A percentile compares a stretch with the other conserved stretches of the same genome.
phyloP scores from a whole-genome alignment of 148 eudicot genomes.

The Gaultheria prostrata region DNA sequence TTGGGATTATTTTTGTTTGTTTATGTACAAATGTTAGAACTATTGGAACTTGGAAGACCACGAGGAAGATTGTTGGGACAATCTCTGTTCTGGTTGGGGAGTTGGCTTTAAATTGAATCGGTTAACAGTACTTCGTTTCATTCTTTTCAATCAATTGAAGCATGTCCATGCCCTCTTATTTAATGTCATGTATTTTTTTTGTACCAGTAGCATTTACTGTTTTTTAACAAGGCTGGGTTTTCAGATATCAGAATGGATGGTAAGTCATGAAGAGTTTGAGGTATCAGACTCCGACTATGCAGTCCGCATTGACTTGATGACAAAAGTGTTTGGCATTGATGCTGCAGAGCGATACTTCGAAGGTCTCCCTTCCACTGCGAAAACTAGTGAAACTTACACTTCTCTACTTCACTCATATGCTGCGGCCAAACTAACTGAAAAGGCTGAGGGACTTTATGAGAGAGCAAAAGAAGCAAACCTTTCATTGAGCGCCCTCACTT shows the following conservation, averaged over 20 bases:
- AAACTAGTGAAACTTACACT: conserved; percentile 85
- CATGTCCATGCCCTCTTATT: background rate
- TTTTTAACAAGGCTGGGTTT: conserved; percentile 15
- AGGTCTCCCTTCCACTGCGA: conserved; percentile 56
- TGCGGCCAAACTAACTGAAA: conserved; percentile 48
- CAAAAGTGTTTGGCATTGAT: conserved; percentile 87
- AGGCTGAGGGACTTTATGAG: conserved; percentile 73
- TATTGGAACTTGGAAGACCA: background rate
- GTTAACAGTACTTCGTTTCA: background rate
- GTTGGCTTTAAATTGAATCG: background rate
- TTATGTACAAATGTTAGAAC: background rate
- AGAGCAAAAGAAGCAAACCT: conserved; percentile 59
- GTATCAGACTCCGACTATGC: conserved; percentile 82
- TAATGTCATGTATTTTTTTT: background rate
- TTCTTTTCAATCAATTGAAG: background rate
- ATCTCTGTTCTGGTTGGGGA: background rate
- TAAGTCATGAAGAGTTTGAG: conserved; percentile 56
- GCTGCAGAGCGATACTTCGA: conserved; percentile 92
- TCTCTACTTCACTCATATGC: conserved; percentile 93
- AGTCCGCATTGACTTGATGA: conserved; percentile 77
- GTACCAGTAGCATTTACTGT: background rate
- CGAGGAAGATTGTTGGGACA: background rate
- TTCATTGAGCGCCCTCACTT: conserved; percentile 66
- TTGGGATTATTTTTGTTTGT: background rate
- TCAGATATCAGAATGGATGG: conserved; percentile 98